Conservation (phyloP, 257 asterid genomes). For the Solanum chiquidenum region DNA sequence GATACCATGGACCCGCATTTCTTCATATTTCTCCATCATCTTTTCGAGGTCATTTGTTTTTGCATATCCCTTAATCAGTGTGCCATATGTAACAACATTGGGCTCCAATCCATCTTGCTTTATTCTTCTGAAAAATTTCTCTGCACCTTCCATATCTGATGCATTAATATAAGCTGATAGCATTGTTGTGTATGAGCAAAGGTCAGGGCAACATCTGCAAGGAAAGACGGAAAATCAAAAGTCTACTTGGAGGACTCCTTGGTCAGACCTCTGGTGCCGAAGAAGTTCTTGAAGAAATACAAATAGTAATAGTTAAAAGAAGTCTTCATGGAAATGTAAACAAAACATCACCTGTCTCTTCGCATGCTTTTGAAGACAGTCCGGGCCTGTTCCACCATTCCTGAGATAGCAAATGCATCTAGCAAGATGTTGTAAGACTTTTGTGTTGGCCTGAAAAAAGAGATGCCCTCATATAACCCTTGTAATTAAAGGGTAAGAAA, state of each 20-base stretch:
- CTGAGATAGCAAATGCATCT: slow-evolving; percentile 96
- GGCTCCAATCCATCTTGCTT: slow-evolving; percentile 70
- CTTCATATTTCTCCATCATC: slow-evolving; percentile 78
- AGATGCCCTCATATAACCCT: background rate
- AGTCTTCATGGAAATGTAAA: background rate
- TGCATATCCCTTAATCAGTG: slow-evolving; percentile 82
- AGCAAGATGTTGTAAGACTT: slow-evolving; percentile 92
- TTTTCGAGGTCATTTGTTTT: slow-evolving; percentile 53
- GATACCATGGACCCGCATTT: slow-evolving; percentile 55
- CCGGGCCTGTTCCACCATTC: slow-evolving; percentile 93
- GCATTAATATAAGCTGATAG: slow-evolving; percentile 76
- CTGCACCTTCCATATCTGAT: slow-evolving; percentile 90
- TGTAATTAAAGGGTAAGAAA: background rate
- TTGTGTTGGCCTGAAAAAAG: slow-evolving; percentile 69
- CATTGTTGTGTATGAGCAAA: slow-evolving; percentile 88
- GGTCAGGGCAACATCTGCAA: slow-evolving; percentile 75
- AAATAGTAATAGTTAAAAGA: background rate
- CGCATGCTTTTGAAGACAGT: slow-evolving; percentile 94
- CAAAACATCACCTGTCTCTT: slow-evolving; percentile 59
- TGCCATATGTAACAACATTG: slow-evolving; percentile 63
- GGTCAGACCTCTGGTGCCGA: background rate
- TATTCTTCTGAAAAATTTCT: slow-evolving; percentile 72
- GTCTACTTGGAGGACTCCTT: background rate
- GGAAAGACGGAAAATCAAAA: background rate
- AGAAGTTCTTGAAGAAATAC: background rate